Evolutionary conservation across 208 protist species (phyloP), one percentile per base, ranked within the genome.

Genomic region (Polymyxa betae): DNA sequence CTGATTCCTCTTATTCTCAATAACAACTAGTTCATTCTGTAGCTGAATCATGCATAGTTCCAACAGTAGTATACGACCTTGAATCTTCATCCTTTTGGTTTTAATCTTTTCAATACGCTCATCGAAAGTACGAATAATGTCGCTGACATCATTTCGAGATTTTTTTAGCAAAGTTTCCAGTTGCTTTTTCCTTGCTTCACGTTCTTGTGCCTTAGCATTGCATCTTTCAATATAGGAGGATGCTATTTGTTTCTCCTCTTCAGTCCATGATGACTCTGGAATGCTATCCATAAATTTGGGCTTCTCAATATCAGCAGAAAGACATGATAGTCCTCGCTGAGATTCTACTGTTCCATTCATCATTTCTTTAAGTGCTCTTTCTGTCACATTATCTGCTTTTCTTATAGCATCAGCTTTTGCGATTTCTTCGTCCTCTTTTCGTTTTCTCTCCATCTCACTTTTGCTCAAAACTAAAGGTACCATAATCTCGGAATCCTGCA

Each of bases 101-200:
- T 12, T 43, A 5, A 35, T 35, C 12, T n/a, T 5, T 45, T 82
- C 72, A 5, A 82, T n/a, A 35, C 72, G 72, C 72, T 82, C 72
- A 35, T 82, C 72, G 72, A 82, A 82, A 12, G 5, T 43, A 5
- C n/a, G 5, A n/a, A 82, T 82, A 12, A 43, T 43, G n/a, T 82
- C 72, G 35, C 40, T 12, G 35, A 43, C n/a, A 43, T 82, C 72
- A 12, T 12, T 82, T 43, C n/a, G 5, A 12, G 16, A 20, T n/a
- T 82, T 82, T n/a, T 82, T 82, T n/a, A 82, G n/a, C 72, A 82
- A n/a, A 5, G 72, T 43, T n/a, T 82, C 72, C 72, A 82, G 40
- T n/a, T 82, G 72, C 35, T 82, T 82, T n/a, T 43, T 35, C 12
- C 72, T 35, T 5, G 72, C 72, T 5, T 82, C 72, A 5, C 72